Percentiles rank a stretch among this genome's conserved stretches.
phyloP scores from a whole-genome alignment of 805 yeast species.

The Ascoidea asiatica region DNA sequence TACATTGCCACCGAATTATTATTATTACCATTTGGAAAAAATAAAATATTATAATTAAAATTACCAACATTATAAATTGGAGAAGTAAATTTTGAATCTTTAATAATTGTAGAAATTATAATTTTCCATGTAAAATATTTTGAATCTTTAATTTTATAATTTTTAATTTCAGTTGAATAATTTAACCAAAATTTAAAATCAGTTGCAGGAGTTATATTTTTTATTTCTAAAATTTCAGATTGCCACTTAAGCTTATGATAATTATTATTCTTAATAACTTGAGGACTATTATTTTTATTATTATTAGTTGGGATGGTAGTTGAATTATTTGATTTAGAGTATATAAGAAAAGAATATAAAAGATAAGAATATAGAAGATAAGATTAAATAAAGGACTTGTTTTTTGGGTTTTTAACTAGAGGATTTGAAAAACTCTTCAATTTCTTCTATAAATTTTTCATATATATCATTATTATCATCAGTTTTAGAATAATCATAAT shows the following conservation, averaged over 20 bases:
- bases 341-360: too few relatives aligned
- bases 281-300: too few relatives aligned
- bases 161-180: constrained; percentile 3
- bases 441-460: too few relatives aligned
- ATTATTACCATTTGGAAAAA: constrained; percentile 69
- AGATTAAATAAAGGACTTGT: too few relatives aligned
- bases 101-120: constrained; percentile 15
- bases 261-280: too few relatives aligned
- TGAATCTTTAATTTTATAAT: constrained; percentile 18
- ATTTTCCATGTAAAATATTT: constrained; percentile 27
- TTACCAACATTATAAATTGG: constrained; percentile 44
- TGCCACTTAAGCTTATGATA: neutral
- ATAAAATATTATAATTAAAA: constrained; percentile 51
- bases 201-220: neutral
- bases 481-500: too few relatives aligned
- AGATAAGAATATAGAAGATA: too few relatives aligned
- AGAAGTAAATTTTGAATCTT: constrained; percentile 19
- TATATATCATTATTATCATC: too few relatives aligned
- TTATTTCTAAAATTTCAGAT: too few relatives aligned
- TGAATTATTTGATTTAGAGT: too few relatives aligned
- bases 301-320: neutral
- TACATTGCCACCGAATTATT: constrained; percentile 55
- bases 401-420: too few relatives aligned
- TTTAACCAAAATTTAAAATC: neutral
- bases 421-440: too few relatives aligned